Percentiles rank a stretch among this genome's conserved stretches.
Conservation (phyloP, 1,139 yeast genomes). For the Eremothecium coryli region DNA sequence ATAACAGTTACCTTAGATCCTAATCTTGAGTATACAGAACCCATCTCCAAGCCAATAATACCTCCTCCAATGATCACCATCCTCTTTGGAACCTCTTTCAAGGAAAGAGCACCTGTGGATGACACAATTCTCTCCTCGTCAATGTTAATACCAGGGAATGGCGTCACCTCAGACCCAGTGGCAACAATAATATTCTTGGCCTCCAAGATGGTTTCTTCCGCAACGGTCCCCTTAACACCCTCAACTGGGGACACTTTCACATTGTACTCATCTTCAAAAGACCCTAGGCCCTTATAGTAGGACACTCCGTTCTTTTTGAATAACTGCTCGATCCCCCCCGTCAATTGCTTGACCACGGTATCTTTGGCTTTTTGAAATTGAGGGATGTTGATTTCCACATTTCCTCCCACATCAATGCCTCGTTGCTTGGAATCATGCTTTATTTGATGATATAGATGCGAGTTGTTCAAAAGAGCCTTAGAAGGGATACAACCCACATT, state of each 20-base stretch:
- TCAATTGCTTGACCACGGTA: constrained; percentile 76
- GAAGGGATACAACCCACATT: constrained; percentile 99
- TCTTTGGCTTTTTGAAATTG: constrained; percentile 90
- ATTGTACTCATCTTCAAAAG: constrained; percentile 73
- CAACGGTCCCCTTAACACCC: constrained; percentile 56
- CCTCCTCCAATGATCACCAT: constrained; percentile 97
- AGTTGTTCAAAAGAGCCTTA: constrained; percentile 87
- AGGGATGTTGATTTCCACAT: constrained; percentile 62
- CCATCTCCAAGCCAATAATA: constrained; percentile 99
- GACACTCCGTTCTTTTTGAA: constrained; percentile 94
- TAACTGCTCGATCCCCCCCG: constrained; percentile 88
- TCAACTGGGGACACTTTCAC: constrained; percentile 79
- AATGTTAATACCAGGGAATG: constrained; percentile 95
- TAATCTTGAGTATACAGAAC: constrained; percentile 91
- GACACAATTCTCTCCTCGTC: constrained; percentile 97
- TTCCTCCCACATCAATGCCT: constrained; percentile 79
- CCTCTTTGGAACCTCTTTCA: constrained; percentile 83
- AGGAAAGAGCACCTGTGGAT: constrained; percentile 82
- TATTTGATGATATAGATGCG: constrained; percentile 85
- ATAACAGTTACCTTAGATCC: constrained; percentile 93
- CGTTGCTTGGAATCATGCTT: constrained; percentile 74
- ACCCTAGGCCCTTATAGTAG: constrained; percentile 88
- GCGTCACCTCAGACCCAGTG: constrained; percentile 97
- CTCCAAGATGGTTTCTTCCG: constrained; percentile 41
- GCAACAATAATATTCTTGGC: constrained; percentile 92